A percentile compares a stretch with the other conserved stretches of the same genome.
These are phyloP conservation scores for Penicillium subrubescens DNA, from an alignment of 495 filamentous ascomycete genomes.

Conservation along the genomic window DNA sequence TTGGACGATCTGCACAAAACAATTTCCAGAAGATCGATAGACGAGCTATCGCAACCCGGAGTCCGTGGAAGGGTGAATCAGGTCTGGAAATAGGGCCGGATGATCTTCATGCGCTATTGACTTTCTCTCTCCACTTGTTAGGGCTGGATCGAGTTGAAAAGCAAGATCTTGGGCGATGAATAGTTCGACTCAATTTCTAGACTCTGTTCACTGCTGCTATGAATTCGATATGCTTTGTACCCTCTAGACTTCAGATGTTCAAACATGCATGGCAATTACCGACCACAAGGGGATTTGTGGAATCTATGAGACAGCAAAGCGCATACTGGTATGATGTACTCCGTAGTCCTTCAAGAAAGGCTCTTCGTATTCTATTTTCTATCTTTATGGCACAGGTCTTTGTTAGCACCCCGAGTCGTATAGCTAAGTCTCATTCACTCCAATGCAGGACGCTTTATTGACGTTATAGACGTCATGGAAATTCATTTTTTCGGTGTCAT, in stretches of 20 bases:
- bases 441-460: no score
- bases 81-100: slow-evolving; percentile 1
- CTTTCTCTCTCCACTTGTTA: not conserved
- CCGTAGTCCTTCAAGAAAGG: no score
- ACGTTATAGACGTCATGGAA: not conserved
- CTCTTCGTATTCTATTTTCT: no score
- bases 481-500: no score
- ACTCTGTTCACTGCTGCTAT: not conserved
- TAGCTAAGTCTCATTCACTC: no score
- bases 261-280: not conserved
- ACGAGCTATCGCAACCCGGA: not conserved
- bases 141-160: not conserved
- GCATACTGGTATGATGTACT: no score
- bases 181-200: not conserved
- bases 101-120: slow-evolving; percentile 6
- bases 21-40: not conserved
- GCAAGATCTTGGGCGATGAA: not conserved
- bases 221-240: not conserved
- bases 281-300: not conserved
- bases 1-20: not conserved
- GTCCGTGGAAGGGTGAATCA: not conserved
- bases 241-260: not conserved
- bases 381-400: not conserved
- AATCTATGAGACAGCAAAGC: not conserved
- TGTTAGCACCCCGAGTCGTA: not conserved